Evolutionary conservation across 2,329 filamentous ascomycete genomes (phyloP), one percentile per base, ranked within the genome.

Genomic region (Colletotrichum plurivorum): DNA sequence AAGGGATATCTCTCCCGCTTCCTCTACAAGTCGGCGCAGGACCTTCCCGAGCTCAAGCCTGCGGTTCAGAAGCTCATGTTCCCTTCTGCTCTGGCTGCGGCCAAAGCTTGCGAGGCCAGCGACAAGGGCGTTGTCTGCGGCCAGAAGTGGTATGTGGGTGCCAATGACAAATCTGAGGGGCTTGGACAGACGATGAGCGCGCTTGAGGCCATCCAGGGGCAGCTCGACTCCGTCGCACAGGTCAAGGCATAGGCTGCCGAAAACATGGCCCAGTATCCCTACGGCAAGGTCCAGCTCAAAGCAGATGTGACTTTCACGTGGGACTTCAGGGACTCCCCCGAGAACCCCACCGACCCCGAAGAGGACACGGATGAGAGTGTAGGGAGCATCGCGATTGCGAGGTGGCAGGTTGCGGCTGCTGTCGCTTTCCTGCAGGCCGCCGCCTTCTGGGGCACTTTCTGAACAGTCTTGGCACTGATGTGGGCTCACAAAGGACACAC

Each of bases 1-100:
- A 94, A 93, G 80, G 90, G 85, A 51, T 91, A 90, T 76, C 83
- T 92, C 36, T 83, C 89, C 27, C 88, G 90, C 63, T 91, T 90
- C 81, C 87, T 92, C 81, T 90, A 86, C 80, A 83, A 86, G 53
- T 84, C 88, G 4, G 83, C 87, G 41, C 76, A 85, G 58, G 83
- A 91, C 79, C 83, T 89, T 67, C 88, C 90, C 10, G 84, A 84
- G 20, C 85, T 90, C 20, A 78, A 80, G 3, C 63, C 78, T 4
- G 79, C 82, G 5, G 83, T 92, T 54, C 79, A 83, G 57, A 76
- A 77, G 2, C 78, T 87, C 53, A 83, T 92, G 49, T 76, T 80
- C 5, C 76, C 84, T 2, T 87, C 87, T 2, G 87, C 89, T 41
- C 70, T 80, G 27, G 90, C 88, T 0, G 90, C 89, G 3, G 88